Conservation (phyloP, 352 stramenopile species). For the Pelagophyceae sp. region DNA sequence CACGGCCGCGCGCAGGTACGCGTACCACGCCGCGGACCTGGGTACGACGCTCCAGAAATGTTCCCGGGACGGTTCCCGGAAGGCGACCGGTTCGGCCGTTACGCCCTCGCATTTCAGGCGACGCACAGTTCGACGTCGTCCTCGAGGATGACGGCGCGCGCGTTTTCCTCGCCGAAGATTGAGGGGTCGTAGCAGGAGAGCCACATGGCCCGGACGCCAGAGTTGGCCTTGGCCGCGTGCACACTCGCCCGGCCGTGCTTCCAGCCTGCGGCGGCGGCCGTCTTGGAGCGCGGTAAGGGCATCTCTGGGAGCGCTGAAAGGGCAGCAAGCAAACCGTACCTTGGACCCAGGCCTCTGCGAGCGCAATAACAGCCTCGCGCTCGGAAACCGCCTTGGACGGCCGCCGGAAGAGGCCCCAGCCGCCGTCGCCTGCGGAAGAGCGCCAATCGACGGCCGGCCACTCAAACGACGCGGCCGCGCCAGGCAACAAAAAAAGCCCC, state of each 20-base stretch:
- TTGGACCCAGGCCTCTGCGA: not conserved
- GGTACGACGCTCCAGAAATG: too few relatives aligned
- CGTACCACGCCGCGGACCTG: not conserved
- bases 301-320: not conserved
- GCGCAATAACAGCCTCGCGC: not conserved
- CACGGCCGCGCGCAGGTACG: not conserved
- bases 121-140: slow-evolving; percentile 6
- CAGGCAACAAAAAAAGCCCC: not conserved
- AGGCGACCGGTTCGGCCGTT: not conserved
- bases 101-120: not conserved
- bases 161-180: slow-evolving; percentile 5
- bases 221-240: not conserved
- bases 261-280: not conserved
- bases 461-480: too few relatives aligned
- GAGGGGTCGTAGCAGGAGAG: not conserved
- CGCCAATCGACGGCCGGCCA: too few relatives aligned
- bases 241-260: not conserved
- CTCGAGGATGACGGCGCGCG: slow-evolving; percentile 2
- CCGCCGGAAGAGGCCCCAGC: not conserved
- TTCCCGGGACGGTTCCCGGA: not conserved
- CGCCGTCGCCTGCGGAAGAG: too few relatives aligned
- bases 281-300: not conserved
- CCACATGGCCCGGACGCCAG: slow-evolving; percentile 4
- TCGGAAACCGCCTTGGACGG: not conserved
- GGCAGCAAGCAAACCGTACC: not conserved